These are phyloP conservation scores for Penicillium expansum DNA, from an alignment of 2,329 filamentous ascomycete species.

Conservation along the genomic window DNA sequence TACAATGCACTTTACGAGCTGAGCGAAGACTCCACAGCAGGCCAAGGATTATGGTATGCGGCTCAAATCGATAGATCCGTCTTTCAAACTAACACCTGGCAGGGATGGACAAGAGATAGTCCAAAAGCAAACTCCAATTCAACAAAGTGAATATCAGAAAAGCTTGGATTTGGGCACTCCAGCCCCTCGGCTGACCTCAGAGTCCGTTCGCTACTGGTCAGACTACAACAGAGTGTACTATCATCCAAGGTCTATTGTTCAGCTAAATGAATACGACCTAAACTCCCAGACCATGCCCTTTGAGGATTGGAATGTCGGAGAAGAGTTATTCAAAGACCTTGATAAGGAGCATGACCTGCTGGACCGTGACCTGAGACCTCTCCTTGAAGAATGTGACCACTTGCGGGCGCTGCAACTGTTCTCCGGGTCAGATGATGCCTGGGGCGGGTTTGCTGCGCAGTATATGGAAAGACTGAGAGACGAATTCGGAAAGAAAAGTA, in stretches of 20 bases:
- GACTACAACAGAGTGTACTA: conserved; percentile 93
- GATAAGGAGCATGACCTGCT: conserved; percentile 81
- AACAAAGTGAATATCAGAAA: conserved; percentile 71
- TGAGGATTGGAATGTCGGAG: conserved; percentile 70
- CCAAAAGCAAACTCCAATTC: conserved; percentile 66
- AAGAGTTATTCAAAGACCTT: conserved; percentile 69
- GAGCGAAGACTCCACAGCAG: conserved; percentile 36
- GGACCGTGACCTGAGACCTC: conserved; percentile 84
- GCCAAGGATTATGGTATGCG: conserved; percentile 47
- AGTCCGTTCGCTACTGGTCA: conserved; percentile 89
- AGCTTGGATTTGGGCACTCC: conserved; percentile 70
- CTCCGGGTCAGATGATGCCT: conserved; percentile 70
- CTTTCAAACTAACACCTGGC: neutral
- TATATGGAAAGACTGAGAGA: conserved; percentile 79
- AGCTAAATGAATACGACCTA: conserved; percentile 82
- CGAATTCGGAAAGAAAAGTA: conserved; percentile 81
- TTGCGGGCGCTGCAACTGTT: conserved; percentile 84
- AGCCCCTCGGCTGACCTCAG: conserved; percentile 62
- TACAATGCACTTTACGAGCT: conserved; percentile 83
- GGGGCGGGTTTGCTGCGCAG: conserved; percentile 71
- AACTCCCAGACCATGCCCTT: conserved; percentile 79
- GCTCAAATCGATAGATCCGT: neutral
- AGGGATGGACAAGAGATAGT: conserved; percentile 68
- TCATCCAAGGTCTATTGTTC: conserved; percentile 82
- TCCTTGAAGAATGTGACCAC: conserved; percentile 89